Evolutionary conservation across 2,329 filamentous ascomycete genomes (phyloP).

Genomic region (Chrysoporthe cubensis): DNA sequence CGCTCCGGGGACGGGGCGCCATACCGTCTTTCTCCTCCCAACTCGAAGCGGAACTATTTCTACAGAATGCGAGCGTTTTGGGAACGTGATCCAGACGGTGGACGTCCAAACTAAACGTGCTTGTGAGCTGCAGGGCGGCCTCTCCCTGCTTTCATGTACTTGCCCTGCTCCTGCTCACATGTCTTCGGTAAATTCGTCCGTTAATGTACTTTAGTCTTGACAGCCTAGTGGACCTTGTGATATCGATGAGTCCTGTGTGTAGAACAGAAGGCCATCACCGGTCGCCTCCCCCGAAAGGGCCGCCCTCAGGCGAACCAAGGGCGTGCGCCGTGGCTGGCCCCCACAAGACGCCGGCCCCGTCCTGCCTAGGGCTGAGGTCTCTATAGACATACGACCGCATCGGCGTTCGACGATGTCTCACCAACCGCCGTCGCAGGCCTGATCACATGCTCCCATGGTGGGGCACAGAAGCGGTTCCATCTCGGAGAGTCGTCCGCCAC

Average conservation of each 20-base stretch:
- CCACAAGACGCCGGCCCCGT: background rate
- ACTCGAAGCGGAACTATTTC: background rate
- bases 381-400: background rate
- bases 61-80: background rate
- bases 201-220: background rate
- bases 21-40: background rate
- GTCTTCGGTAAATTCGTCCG: too few relatives aligned
- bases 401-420: background rate
- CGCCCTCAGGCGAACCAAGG: background rate
- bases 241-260: background rate
- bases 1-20: slow-evolving; percentile 8
- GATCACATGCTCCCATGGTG: background rate
- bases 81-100: background rate
- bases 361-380: background rate
- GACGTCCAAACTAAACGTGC: too few relatives aligned
- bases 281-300: background rate
- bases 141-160: too few relatives aligned
- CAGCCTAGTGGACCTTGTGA: background rate
- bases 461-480: background rate
- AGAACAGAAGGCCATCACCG: background rate
- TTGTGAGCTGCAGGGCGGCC: too few relatives aligned
- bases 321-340: background rate
- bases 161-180: too few relatives aligned
- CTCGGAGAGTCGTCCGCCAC: slow-evolving; percentile 3
- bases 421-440: background rate